Base-by-base conservation (phyloP, 2,329 filamentous ascomycete genomes). In the Fonsecaea nubica region DNA sequence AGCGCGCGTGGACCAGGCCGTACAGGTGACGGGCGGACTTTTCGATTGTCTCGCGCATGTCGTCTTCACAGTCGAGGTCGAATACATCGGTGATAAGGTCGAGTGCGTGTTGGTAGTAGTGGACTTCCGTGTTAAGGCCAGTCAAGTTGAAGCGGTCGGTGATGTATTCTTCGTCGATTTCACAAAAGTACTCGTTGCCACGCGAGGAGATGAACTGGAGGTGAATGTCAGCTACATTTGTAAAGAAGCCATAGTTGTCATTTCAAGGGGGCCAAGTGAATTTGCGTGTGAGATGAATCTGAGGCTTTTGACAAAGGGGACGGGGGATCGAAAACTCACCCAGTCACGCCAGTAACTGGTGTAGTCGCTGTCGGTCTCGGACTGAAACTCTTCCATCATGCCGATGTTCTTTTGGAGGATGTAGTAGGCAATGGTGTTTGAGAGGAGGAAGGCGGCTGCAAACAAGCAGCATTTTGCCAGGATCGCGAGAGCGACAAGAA, bases 321-420 rank as follows among this genome's bases (percentile, higher is more conserved):
- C 25, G 25, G 25, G 25, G 15, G 36, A 15, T 25, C 32, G 40
- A 32, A 55, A 38, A 89, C 92, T 83, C 84, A 98, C 95, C 95
- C 95, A 99, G 82, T 99, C 95, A 79, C 94, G 86, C 95, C 95
- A 99, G 80, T 98, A 99, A 81, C 93, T 98, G 57, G 95, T 97
- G 79, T 98, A 99, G 82, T 99, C 95, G 80, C 93, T 97, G 78
- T 99, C 95, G 12, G 93, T 96, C 80, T 99, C 95, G 77, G 93
- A 97, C 72, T 92, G 93, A 80, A 95, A 98, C 81, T 98, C 94
- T 78, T 98, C 95, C 95, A 98, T 98, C 75, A 68, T 73, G 25
- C 8, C 55, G 55, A 54, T 35, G 55, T 18, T 10, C 32, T 21
- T 13, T n/a, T 42, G 18, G 35, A 61, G 13, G 21, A 61, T 40